A percentile compares a stretch with the other conserved stretches of the same genome.
phyloP scores from a whole-genome alignment of 1,139 yeast species.

The Spencermartinsiella ligniputridi region DNA sequence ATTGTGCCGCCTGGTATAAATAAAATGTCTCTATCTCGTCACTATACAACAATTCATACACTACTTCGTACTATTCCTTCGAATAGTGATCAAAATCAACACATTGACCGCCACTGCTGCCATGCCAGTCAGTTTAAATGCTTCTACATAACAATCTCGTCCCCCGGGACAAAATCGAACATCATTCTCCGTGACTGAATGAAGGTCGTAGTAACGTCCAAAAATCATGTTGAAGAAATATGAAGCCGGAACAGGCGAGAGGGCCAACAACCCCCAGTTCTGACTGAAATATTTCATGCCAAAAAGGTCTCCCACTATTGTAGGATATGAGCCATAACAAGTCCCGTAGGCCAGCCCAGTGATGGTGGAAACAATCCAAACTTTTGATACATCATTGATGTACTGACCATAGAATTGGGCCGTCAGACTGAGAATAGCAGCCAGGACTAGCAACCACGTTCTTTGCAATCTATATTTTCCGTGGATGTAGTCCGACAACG shows the following conservation, averaged over 20 bases:
- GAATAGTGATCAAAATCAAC: slow-evolving; percentile 7
- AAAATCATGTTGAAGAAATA: slow-evolving; percentile 37
- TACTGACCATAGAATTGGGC: slow-evolving; percentile 35
- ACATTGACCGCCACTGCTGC: slow-evolving; percentile 18
- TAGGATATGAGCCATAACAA: slow-evolving; percentile 76
- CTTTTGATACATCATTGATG: slow-evolving; percentile 34
- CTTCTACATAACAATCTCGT: slow-evolving; percentile 20
- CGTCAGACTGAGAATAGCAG: slow-evolving; percentile 37
- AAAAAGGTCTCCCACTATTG: slow-evolving; percentile 71
- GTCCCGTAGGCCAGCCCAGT: slow-evolving; percentile 80
- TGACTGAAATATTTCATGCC: slow-evolving; percentile 70
- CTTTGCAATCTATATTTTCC: slow-evolving; percentile 52
- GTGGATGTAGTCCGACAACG: slow-evolving; percentile 57
- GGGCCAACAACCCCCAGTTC: slow-evolving; percentile 66
- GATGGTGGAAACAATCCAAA: slow-evolving; percentile 52
- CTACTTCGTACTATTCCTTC: not conserved
- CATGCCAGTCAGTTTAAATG: slow-evolving; percentile 22
- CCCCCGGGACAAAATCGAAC: slow-evolving; percentile 24
- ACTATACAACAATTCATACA: too few species aligned
- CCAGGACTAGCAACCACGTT: slow-evolving; percentile 59
- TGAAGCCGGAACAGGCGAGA: slow-evolving; percentile 38
- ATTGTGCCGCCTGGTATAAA: too few species aligned
- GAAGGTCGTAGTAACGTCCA: slow-evolving; percentile 35
- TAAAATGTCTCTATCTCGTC: too few species aligned
- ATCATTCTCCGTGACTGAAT: slow-evolving; percentile 22